A percentile compares a stretch with the other conserved stretches of the same genome.
phyloP scores from a whole-genome alignment of 2,329 filamentous ascomycete genomes.

The Periconia macrospinosa region DNA sequence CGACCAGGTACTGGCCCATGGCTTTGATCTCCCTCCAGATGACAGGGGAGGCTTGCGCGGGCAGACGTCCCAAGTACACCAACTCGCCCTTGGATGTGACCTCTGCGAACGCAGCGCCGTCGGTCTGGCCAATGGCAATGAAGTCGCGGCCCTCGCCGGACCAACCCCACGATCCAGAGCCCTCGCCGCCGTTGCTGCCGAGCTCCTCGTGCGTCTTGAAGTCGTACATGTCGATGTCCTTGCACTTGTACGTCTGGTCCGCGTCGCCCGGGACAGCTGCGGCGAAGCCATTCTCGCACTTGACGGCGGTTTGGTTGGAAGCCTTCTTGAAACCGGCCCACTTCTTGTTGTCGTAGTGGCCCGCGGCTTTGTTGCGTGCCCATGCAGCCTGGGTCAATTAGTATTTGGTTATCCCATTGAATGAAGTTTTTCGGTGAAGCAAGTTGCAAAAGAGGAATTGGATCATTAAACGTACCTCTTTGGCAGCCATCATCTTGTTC shows the following conservation, averaged over 20 bases:
- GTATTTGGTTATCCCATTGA: not conserved
- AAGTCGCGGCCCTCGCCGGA: constrained; percentile 57
- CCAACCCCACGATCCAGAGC: constrained; percentile 57
- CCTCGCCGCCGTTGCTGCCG: constrained; percentile 48
- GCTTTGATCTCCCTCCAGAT: constrained; percentile 58
- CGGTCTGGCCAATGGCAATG: constrained; percentile 57
- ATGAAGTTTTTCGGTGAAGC: too few species aligned
- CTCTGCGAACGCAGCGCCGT: constrained; percentile 59
- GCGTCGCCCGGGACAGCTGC: constrained; percentile 42
- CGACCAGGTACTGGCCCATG: constrained; percentile 44
- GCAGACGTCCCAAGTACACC: constrained; percentile 57
- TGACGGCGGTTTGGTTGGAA: constrained; percentile 28
- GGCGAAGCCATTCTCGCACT: constrained; percentile 39
- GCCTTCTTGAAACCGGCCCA: constrained; percentile 37
- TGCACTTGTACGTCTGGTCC: constrained; percentile 46
- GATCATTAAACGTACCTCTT: constrained; percentile 26
- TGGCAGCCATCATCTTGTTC: constrained; percentile 37
- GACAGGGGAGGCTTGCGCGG: constrained; percentile 47
- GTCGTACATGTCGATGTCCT: constrained; percentile 57
- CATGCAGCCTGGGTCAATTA: constrained; percentile 29
- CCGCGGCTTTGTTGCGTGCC: constrained; percentile 34
- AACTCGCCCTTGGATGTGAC: constrained; percentile 53
- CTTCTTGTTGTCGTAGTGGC: constrained; percentile 32
- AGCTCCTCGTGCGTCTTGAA: constrained; percentile 60
- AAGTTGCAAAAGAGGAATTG: not conserved